Evolutionary conservation across 345 rosid species (phyloP), one percentile per base, ranked within the genome.

Genomic region (Citrus sp.): DNA sequence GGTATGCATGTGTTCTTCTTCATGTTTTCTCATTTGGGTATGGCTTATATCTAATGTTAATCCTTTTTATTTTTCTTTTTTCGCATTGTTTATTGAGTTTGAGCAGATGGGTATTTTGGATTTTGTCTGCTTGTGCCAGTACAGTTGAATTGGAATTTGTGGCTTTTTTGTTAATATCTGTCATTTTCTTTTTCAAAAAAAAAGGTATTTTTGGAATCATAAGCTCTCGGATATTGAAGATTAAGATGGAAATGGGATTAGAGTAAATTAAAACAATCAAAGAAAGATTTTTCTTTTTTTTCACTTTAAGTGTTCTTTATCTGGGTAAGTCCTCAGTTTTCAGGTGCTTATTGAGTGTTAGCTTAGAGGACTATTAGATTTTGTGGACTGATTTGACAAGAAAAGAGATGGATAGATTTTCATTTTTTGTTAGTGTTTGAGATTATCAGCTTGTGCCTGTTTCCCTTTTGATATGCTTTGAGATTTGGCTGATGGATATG

Each of bases 1-100:
- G 86, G 84, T 84, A 87, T 61, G 85, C 77, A 2, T 82, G 73
- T 69, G 58, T 80, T 77, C 62, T 74, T 61, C 73, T 79, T 74
- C 84, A 72, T 75, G 77, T 56, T 85, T 38, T 78, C 77, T 68
- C 78, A 21, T 86, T 67, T 78, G 89, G 87, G 85, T 65, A 65
- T 84, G 77, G 51, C 67, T 83, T 64, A 8, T 13, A 30, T 67
- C 61, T 62, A 12, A 24, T 61, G 1, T 42, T 18, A 24, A 35
- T 51, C 55, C 21, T 58, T 28, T 7, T 42, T 42, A 16, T 16
- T 54, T 54, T 5, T 1, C 40, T 38, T 38, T 1, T 32, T 66
- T 28, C 35, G 24, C 63, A 42, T 13, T 42, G 35, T 49, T 21
- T 30, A 30, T 28, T 51, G 49, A 69, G 67, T 72, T 27, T 66